Conservation (phyloP, 2,329 filamentous ascomycete genomes). For the Phaeosphaeriaceae sp. region DNA sequence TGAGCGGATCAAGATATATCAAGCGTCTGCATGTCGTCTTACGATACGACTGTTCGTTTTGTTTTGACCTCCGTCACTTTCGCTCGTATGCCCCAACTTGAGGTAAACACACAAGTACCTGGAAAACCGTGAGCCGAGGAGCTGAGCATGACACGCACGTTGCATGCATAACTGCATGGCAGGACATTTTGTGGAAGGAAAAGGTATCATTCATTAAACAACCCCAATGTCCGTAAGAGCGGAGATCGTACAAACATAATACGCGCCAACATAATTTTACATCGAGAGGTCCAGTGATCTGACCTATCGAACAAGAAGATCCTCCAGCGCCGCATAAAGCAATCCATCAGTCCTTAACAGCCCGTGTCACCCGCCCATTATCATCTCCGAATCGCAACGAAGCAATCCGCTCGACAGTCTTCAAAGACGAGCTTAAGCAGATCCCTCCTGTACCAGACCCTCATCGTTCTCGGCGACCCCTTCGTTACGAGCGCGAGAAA, state of each 20-base stretch:
- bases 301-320: neutral
- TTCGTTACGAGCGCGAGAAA: slow-evolving; percentile 30
- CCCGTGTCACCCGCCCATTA: neutral
- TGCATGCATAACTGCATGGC: no score
- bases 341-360: neutral
- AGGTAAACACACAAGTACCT: no score
- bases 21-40: no score
- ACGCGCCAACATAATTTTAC: slow-evolving; percentile 27
- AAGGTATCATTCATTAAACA: slow-evolving; percentile 24
- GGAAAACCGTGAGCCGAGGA: no score
- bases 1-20: no score
- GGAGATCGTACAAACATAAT: slow-evolving; percentile 38
- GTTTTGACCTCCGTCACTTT: no score
- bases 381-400: neutral
- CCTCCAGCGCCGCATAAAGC: neutral
- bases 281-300: slow-evolving; percentile 4
- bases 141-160: no score
- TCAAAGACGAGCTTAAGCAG: slow-evolving; percentile 18
- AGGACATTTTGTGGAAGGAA: slow-evolving; percentile 2
- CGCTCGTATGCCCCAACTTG: no score
- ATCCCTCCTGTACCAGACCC: slow-evolving; percentile 41
- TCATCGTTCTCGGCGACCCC: slow-evolving; percentile 39
- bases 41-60: no score
- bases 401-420: neutral
- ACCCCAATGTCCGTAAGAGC: slow-evolving; percentile 23